Conservation (phyloP, 306 rosid species). For the barrel medic (Medicago truncatula) region DNA sequence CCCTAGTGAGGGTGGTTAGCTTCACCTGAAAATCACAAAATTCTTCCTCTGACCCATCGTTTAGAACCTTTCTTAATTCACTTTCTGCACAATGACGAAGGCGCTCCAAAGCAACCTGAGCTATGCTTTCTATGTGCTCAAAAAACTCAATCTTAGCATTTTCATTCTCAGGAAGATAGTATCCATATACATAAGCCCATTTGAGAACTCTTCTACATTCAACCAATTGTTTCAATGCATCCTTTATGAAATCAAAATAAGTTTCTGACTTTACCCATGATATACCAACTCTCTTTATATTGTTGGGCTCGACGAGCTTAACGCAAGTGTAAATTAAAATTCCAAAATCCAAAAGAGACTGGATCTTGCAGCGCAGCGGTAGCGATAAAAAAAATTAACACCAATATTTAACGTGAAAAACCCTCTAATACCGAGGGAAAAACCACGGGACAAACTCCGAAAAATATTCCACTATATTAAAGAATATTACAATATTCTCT, state of each 20-base stretch:
- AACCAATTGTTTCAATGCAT: conserved; percentile 58
- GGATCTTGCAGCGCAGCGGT: too few relatives aligned
- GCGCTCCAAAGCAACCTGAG: conserved; percentile 49
- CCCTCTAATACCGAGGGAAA: too few relatives aligned
- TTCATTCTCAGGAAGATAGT: conserved; percentile 46
- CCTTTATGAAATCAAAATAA: conserved; percentile 47
- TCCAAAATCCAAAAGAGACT: too few relatives aligned
- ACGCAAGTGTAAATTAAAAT: too few relatives aligned
- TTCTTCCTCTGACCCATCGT: background rate
- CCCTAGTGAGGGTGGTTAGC: conserved; percentile 27
- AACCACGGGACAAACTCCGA: too few relatives aligned
- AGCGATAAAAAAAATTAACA: too few relatives aligned
- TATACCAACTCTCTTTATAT: conserved; percentile 45
- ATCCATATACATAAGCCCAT: conserved; percentile 67
- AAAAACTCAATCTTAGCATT: conserved; percentile 42
- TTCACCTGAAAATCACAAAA: background rate
- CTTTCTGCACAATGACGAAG: conserved; percentile 42
- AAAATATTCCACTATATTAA: too few relatives aligned
- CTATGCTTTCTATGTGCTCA: conserved; percentile 43
- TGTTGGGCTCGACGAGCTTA: too few relatives aligned
- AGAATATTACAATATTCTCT: too few relatives aligned
- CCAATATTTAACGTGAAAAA: too few relatives aligned
- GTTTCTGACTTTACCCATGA: conserved; percentile 31
- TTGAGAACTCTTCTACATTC: conserved; percentile 60
- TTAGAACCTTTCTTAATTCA: conserved; percentile 20